These are phyloP conservation scores for Acanthamoeba culbertsoni DNA, from an alignment of 208 protist species.

Conservation along the genomic window DNA sequence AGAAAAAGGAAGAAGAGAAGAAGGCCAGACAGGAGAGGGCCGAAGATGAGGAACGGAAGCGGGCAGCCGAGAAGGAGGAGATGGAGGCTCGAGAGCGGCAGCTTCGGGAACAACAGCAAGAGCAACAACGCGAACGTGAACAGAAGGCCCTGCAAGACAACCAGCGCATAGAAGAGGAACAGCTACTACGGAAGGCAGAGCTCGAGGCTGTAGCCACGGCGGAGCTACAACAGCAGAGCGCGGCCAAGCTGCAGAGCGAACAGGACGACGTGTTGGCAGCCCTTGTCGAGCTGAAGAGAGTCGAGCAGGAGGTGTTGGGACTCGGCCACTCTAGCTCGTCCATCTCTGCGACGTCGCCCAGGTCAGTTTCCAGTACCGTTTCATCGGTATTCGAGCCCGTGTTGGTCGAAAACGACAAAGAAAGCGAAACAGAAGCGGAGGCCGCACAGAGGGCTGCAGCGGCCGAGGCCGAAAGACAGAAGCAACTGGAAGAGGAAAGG, in stretches of 20 bases:
- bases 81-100: not conserved
- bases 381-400: not conserved
- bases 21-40: not conserved
- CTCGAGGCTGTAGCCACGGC: not conserved
- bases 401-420: not conserved
- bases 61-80: not conserved
- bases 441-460: too few species aligned
- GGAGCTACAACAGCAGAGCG: not conserved
- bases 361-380: not conserved
- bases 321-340: not conserved
- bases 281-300: not conserved
- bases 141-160: not conserved
- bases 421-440: not conserved
- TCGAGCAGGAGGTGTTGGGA: constrained; percentile 14
- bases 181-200: not conserved
- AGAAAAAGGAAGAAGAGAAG: too few species aligned
- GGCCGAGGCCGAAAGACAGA: not conserved
- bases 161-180: not conserved
- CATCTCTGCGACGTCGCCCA: not conserved
- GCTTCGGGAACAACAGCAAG: not conserved
- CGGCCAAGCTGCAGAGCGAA: not conserved
- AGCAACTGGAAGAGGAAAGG: not conserved
- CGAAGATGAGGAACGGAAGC: not conserved
- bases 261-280: not conserved
- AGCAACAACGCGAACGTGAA: constrained; percentile 3